These are phyloP conservation scores for Penicillium sp. DNA, from an alignment of 2,329 filamentous ascomycete genomes.

Conservation along the genomic window DNA sequence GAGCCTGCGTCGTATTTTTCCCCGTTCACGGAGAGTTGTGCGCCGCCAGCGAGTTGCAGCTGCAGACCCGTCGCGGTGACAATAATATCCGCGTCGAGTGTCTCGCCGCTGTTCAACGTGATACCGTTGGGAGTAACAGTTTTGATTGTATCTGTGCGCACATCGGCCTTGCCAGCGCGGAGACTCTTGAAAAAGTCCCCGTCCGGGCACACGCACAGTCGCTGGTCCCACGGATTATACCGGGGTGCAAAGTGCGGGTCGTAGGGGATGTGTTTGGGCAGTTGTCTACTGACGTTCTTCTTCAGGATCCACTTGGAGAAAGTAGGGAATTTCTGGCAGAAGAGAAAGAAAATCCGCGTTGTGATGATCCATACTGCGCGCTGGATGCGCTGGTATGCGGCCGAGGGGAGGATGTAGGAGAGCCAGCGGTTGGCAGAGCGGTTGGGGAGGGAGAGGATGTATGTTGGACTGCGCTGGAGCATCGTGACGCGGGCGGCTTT, in stretches of 20 bases:
- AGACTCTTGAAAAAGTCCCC: conserved; percentile 62
- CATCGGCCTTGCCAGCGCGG: conserved; percentile 53
- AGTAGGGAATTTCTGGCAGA: conserved; percentile 59
- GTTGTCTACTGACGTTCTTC: conserved; percentile 48
- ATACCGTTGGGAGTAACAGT: conserved; percentile 55
- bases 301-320: conserved; percentile 55
- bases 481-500: conserved; percentile 72
- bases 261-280: conserved; percentile 59
- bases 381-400: conserved; percentile 35
- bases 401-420: conserved; percentile 42
- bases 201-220: conserved; percentile 70
- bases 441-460: conserved; percentile 62
- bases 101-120: conserved; percentile 50
- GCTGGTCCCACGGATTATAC: conserved; percentile 73
- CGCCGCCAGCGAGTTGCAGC: conserved; percentile 45
- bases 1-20: conserved; percentile 36
- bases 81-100: conserved; percentile 48
- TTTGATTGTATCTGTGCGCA: conserved; percentile 61
- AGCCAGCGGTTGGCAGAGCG: conserved; percentile 22
- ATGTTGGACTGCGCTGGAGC: conserved; percentile 77
- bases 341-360: conserved; percentile 55
- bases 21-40: conserved; percentile 44
- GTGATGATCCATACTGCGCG: conserved; percentile 56
- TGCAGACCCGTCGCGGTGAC: conserved; percentile 52
- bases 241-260: conserved; percentile 67